Evolutionary conservation across 805 yeast species (phyloP).

Genomic region (Hanseniaspora lindneri): DNA sequence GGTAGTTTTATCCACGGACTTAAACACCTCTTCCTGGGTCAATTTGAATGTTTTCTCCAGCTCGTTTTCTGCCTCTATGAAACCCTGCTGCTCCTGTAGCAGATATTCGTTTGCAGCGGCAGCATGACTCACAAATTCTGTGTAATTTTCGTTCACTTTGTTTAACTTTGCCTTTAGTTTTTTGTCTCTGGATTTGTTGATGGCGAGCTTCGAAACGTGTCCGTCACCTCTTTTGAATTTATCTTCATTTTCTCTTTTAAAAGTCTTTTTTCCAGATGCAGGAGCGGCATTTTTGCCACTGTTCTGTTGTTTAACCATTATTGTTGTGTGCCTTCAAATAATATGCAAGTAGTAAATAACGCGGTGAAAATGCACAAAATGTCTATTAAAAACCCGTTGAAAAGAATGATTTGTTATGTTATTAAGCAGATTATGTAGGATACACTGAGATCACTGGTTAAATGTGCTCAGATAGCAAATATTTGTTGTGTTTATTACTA

Average conservation of each 20-base stretch:
- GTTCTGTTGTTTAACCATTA: background rate
- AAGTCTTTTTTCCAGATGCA: conserved; percentile 1
- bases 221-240: conserved; percentile 28
- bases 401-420: no score
- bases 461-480: no score
- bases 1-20: conserved; percentile 66
- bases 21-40: conserved; percentile 63
- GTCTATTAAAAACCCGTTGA: no score
- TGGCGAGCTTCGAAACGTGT: conserved; percentile 15
- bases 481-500: no score
- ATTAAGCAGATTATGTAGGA: no score
- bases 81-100: conserved; percentile 74
- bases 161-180: conserved; percentile 54
- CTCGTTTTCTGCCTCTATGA: conserved; percentile 77
- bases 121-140: conserved; percentile 70
- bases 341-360: no score
- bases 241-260: conserved; percentile 25
- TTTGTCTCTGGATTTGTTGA: conserved; percentile 39
- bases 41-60: conserved; percentile 87
- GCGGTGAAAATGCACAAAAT: no score
- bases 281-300: background rate
- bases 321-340: no score
- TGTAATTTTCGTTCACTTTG: conserved; percentile 56
- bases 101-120: conserved; percentile 69
- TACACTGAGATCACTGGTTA: no score